A percentile compares a stretch with the other conserved stretches of the same genome.
These are phyloP conservation scores for Leucocoprinus birnbaumii DNA, from an alignment of 768 basidiomycete species.

Conservation along the genomic window DNA sequence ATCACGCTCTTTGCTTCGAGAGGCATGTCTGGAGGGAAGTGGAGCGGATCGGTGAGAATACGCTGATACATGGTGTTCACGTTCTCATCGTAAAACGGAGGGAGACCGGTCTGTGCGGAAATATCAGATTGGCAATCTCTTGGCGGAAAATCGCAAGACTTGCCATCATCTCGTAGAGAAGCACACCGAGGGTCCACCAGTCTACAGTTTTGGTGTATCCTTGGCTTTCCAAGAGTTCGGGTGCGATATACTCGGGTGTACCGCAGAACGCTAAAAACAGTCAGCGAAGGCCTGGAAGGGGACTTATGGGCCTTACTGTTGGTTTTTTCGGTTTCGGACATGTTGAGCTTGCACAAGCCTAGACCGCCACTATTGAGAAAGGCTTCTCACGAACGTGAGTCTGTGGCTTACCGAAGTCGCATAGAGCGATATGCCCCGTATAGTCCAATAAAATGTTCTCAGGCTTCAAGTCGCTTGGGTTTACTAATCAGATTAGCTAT, in stretches of 20 bases:
- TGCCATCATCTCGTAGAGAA: conserved; percentile 97
- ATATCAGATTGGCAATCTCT: neutral
- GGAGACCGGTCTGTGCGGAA: conserved; percentile 77
- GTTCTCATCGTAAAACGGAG: conserved; percentile 99
- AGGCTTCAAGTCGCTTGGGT: conserved; percentile 86
- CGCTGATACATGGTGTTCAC: conserved; percentile 98
- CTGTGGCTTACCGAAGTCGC: conserved; percentile 75
- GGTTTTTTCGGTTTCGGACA: conserved; percentile 96
- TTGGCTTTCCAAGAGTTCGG: conserved; percentile 92
- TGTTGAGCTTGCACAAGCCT: conserved; percentile 93
- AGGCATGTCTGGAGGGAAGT: conserved; percentile 88
- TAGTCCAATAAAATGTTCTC: conserved; percentile 98
- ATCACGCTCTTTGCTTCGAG: conserved; percentile 89
- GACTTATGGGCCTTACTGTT: conserved; percentile 67
- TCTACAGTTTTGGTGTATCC: conserved; percentile 99
- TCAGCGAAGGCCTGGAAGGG: neutral
- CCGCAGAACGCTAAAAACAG: conserved; percentile 82
- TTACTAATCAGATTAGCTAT: neutral
- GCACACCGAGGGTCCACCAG: conserved; percentile 98
- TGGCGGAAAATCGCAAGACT: conserved; percentile 13
- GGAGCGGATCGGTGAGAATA: conserved; percentile 89
- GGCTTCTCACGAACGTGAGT: neutral
- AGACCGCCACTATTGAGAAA: conserved; percentile 1
- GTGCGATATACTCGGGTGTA: conserved; percentile 98
- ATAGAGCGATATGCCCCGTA: conserved; percentile 95